These are phyloP conservation scores for Cordyceps fumosorosea DNA, from an alignment of 2,329 filamentous ascomycete species.

Conservation along the genomic window DNA sequence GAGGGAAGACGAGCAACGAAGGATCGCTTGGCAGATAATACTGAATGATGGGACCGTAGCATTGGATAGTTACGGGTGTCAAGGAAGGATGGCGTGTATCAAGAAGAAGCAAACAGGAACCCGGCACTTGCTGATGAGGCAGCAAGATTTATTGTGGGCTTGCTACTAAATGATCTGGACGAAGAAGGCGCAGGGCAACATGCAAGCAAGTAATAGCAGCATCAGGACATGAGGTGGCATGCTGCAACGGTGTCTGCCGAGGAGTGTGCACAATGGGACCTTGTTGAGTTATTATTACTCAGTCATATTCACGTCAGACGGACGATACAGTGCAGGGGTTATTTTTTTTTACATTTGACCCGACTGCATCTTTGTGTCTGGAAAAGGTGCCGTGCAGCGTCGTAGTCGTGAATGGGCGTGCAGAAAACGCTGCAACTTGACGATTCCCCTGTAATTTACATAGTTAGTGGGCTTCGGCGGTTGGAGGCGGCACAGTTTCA, in stretches of 20 bases:
- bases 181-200: too few species aligned
- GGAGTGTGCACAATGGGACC: not conserved
- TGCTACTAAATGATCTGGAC: too few species aligned
- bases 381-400: not conserved
- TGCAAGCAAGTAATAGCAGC: too few species aligned
- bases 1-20: not conserved
- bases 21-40: not conserved
- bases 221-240: not conserved
- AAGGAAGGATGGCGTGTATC: too few species aligned
- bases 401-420: not conserved
- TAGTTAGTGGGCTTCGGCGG: not conserved
- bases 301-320: not conserved
- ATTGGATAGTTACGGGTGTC: too few species aligned
- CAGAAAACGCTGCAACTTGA: not conserved
- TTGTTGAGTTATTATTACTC: not conserved
- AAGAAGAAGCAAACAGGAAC: not conserved
- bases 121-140: not conserved
- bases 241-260: not conserved
- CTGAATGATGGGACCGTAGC: too few species aligned
- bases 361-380: not conserved
- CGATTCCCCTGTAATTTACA: not conserved
- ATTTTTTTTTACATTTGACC: not conserved
- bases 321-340: not conserved
- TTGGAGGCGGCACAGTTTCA: not conserved
- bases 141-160: not conserved